Evolutionary conservation across 257 asterid species (phyloP), one percentile per base, ranked within the genome.

Genomic region (Parsonsia alboflavescens): DNA sequence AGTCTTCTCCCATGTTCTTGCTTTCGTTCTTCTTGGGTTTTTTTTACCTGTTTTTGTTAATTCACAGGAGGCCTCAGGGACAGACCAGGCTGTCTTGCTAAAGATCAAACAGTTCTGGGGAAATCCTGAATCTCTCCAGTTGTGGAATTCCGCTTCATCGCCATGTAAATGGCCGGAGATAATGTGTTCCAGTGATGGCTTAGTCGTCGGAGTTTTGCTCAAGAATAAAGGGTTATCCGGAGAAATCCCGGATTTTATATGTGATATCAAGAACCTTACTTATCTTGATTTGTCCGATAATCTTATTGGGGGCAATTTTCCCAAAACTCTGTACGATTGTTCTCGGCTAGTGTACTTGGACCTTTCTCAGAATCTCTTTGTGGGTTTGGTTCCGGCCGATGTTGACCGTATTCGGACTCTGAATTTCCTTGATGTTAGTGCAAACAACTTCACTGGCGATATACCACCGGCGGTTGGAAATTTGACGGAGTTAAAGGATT

Each of bases 371-470:
- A 93, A 93, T 78, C 6, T 1, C 12, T 80, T 90, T 36, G 85
- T 84, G 1, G 97, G 97, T 71, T 56, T 76, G 44, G 81, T 93
- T 73, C 96, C 97, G 68, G 77, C 66, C 49, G 82, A 78, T 17
- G 84, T 93, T 10, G 85, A 85, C 79, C 68, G 58, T 82, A 85
- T 93, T 48, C 42, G 59, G 19, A 72, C 82, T 28, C 90, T 93
- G 12, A 78, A 71, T 30, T 24, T 74, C 76, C 87, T 93, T 70
- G 88, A 90, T 48, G 77, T 93, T 70, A 59, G 87, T 68, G 85
- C 73, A 15, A 93, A 93, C 77, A 89, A 91, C 75, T 84, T 93
- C 90, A 84, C 91, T 76, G 98, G 97, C n/a, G 81, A 90, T 68
- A 74, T 93, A 59, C 98, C 98, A 28, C 84, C 89, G 72, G 73